Evolutionary conservation across 805 yeast species (phyloP), one percentile per base, ranked within the genome.

Genomic region (Kazachstania bromeliacearum): DNA sequence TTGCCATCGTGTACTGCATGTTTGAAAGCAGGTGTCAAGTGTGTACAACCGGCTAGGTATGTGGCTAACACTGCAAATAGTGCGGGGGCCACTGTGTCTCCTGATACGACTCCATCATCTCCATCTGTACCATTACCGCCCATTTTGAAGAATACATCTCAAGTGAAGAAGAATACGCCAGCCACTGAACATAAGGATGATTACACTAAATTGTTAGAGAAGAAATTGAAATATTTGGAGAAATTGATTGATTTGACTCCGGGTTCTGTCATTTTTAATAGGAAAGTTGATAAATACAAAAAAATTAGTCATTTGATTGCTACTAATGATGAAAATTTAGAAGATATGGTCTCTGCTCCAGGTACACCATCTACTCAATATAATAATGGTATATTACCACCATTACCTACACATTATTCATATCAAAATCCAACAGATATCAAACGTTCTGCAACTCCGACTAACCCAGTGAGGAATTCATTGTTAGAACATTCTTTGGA

Each of bases 1-100:
- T 54, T 70, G 9, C 84, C 84, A 5, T 64, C 74, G 33, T 77
- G 85, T 47, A 73, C 82, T 4, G 75, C 77, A 28, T 78, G 85
- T 57, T 58, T 77, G 36, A 75, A 75, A 47, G 78, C 83, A 1
- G 76, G 73, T 22, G 75, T 69, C 5, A 60, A 67, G 40, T 77
- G 85, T 52, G 63, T 76, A 5, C 79, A 77, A 51, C 85, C 85
- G 0, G 76, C 71, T 4, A 67, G 75, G 35, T 77, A 77, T 43
- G n/a, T n/a, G n/a, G 67, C 13, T 10, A 38, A 23, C 26, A 21
- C 34, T 8, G 10, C 38, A 3, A 36, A 30, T 27, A 28, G 31
- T 19, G 18, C 15, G 4, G 18, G 31, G 8, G 15, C 18, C 12
- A 25, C 36, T 14, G 25, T n/a, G 4, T 25, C 36, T n/a, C 31